These are phyloP conservation scores for Sporothrix pallida DNA, from an alignment of 2,329 filamentous ascomycete genomes.

Conservation along the genomic window DNA sequence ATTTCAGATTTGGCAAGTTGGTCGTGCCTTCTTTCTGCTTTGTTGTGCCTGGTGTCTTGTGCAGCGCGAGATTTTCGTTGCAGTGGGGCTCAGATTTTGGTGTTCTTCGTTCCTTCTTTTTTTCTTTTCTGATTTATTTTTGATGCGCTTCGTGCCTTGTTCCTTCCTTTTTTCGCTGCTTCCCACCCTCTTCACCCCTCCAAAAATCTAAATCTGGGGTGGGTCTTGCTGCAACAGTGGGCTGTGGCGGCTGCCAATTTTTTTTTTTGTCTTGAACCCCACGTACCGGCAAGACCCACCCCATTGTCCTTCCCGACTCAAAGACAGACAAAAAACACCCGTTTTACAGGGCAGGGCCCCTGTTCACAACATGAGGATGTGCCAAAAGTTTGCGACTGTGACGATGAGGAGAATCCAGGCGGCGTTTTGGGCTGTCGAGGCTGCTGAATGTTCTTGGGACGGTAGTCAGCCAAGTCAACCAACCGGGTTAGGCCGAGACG, in stretches of 20 bases:
- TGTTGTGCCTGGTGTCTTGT: neutral
- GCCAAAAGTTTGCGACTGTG: no score
- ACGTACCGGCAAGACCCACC: conserved; percentile 16
- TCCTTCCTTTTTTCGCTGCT: conserved; percentile 15
- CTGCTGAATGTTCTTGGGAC: neutral
- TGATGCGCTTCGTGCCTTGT: neutral
- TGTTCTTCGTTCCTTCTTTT: neutral
- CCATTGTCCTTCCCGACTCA: conserved; percentile 9
- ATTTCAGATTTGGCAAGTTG: neutral
- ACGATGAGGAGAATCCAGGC: no score
- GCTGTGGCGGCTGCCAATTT: conserved; percentile 4
- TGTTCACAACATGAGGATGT: neutral
- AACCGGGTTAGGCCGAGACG: neutral
- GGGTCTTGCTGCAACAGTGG: conserved; percentile 17
- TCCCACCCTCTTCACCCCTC: neutral
- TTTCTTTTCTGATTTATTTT: conserved; percentile 3
- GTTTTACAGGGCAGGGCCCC: neutral
- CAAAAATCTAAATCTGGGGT: conserved; percentile 3
- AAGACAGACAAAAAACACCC: neutral
- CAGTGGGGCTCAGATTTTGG: neutral
- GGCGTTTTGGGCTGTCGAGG: no score
- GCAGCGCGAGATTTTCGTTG: conserved; percentile 14
- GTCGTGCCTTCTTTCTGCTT: no score
- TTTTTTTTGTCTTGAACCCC: neutral
- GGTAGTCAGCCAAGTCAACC: neutral